Evolutionary conservation across 2,329 filamentous ascomycete genomes (phyloP), one percentile per base, ranked within the genome.

Genomic region (Xylariaceae sp.): DNA sequence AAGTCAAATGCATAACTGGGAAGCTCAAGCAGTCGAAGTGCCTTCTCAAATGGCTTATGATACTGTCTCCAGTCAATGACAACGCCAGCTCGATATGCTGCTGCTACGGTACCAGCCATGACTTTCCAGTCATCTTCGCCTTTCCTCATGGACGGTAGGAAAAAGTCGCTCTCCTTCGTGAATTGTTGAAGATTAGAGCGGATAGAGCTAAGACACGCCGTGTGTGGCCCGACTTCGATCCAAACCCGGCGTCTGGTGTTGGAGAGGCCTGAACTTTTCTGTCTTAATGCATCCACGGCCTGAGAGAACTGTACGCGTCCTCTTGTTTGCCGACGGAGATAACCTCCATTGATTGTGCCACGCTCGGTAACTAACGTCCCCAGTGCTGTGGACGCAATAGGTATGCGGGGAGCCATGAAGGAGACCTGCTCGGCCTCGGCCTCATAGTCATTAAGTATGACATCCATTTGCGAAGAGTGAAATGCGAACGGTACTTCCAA

Each of bases 1-100:
- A 65, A 23, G 40, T 70, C 64, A 40, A 66, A 72, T 3, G 56
- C 57, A 34, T 72, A 71, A 1, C 45, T 55, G 1, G 67, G 66
- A 4, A 71, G 54, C 6, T 64, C 52, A 2, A 71, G 46, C 0
- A 71, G 60, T 6, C 19, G 47, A 16, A 63, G 59, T 3, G 56
- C 39, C 16, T 43, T 29, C 28, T 61, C 53, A 36, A 51, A 68
- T 3, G 62, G 56, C 26, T 56, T 52, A 36, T 71, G 65, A 58
- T 63, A 67, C 23, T 64, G 63, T 17, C 47, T 52, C 67, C 68
- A 72, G 26, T 53, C 43, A 17, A 71, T 39, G 5, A 11, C 21
- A 11, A 56, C 19, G 4, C 53, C 57, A n/a, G 21, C 28, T 31
- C 19, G 26, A 23, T 61, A 54, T n/a, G 44, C 33, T 14, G 33